Conservation (phyloP, 768 basidiomycete species). For the Mycena sanguinolenta region DNA sequence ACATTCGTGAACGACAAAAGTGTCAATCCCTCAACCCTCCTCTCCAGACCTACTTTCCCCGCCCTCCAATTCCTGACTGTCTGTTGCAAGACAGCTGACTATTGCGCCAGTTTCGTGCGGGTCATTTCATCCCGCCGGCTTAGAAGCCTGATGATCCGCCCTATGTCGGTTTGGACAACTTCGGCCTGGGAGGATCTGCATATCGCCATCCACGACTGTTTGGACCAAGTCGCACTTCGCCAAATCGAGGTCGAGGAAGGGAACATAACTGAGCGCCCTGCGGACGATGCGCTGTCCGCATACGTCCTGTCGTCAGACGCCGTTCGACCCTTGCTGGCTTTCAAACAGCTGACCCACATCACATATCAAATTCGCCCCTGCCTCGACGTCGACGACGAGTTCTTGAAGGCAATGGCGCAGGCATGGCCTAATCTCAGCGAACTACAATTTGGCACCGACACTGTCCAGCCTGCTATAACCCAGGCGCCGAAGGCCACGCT, state of each 20-base stretch:
- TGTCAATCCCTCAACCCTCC: constrained; percentile 8
- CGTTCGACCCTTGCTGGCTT: constrained; percentile 16
- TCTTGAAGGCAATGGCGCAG: constrained; percentile 18
- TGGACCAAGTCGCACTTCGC: constrained; percentile 2
- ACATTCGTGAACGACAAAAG: background rate
- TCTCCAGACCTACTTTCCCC: constrained; percentile 16
- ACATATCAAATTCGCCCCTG: constrained; percentile 9
- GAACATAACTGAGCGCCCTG: background rate
- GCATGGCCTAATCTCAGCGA: background rate
- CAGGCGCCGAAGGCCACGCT: constrained; percentile 16
- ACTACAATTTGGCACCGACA: constrained; percentile 2
- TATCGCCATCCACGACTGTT: constrained; percentile 14
- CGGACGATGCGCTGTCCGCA: background rate
- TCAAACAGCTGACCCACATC: background rate
- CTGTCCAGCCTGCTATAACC: background rate
- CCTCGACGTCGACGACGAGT: constrained; percentile 9
- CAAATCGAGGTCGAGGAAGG: background rate
- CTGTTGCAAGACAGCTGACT: constrained; percentile 2
- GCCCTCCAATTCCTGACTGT: background rate
- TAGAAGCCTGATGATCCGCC: background rate
- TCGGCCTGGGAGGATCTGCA: constrained; percentile 19
- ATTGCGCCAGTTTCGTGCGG: constrained; percentile 9
- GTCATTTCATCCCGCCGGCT: constrained; percentile 24
- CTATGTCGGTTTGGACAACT: constrained; percentile 19
- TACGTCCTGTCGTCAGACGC: constrained; percentile 19